Base-by-base conservation (phyloP, 2,329 filamentous ascomycete genomes). In the Alternaria arborescens region DNA sequence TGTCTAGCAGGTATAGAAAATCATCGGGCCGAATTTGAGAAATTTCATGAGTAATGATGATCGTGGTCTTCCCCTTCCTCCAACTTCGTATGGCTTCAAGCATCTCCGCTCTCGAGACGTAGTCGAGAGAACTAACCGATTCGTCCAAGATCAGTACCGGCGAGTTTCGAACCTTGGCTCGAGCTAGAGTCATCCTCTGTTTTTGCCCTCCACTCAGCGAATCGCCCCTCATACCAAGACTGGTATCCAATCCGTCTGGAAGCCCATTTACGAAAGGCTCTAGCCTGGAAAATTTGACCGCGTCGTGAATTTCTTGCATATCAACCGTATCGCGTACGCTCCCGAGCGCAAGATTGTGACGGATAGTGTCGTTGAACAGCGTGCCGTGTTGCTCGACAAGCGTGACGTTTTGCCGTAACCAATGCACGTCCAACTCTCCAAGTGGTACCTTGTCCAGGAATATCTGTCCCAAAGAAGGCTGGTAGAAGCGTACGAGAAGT, bases 31-130 rank as follows among this genome's bases (percentile, higher is more conserved):
- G 76, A 10, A 98, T 94, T 66, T 94, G 91, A 0, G 87, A 85
- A 32, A 95, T 86, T 65, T 98, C 93, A 71, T 98, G 94, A 0
- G 95, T 97, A 69, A 98, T 94, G 66, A 98, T 88, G 52, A 98
- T 91, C 0, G 94, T 98, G 0, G 94, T 97, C 75, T 92, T 95
- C 0, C 86, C 89, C 36, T 80, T 82, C 22, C 95, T 85, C 94
- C 93, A 97, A 20, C 85, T 73, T 8, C 92, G 85, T 53, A 97
- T 89, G 0, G 89, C 87, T 42, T 91, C 86, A 83, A 97, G 89
- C 38, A 97, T 85, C 12, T 88, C 77, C 0, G 80, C 80, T 62
- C 89, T 86, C 57, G 86, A 94, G 10, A 85, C 82, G n/a, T 89
- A 87, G 69, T 98, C 94, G 10, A 98, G 81, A 0, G 92, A 92